phyloP scores from a whole-genome alignment of 305 asterid species.

The Stenogyne calaminthoides region DNA sequence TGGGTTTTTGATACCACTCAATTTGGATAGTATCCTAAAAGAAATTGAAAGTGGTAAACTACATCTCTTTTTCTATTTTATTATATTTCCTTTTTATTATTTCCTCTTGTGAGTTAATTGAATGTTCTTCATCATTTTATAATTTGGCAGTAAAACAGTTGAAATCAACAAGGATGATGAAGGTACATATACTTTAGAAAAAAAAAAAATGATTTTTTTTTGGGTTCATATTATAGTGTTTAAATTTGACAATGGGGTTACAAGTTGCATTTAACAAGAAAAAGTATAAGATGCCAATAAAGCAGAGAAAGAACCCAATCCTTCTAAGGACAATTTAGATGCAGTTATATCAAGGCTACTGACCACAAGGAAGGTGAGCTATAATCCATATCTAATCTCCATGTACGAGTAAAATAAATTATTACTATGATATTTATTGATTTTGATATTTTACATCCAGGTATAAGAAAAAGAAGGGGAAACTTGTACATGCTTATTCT shows the following conservation, averaged over 20 bases:
- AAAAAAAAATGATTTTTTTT: conserved; percentile 15
- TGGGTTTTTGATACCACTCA: conserved; percentile 99
- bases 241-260: conserved; percentile 12
- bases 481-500: conserved; percentile 74
- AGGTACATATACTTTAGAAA: conserved; percentile 42
- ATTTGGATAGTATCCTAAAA: conserved; percentile 89
- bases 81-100: background rate
- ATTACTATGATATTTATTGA: background rate
- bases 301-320: conserved; percentile 29
- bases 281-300: conserved; percentile 40
- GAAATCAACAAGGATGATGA: conserved; percentile 49
- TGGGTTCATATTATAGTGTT: background rate
- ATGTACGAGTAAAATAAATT: background rate
- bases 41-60: conserved; percentile 85
- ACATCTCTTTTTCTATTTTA: background rate
- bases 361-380: conserved; percentile 90
- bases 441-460: conserved; percentile 39
- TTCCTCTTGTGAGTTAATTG: background rate
- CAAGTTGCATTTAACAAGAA: conserved; percentile 38
- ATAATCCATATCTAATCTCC: background rate
- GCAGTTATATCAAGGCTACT: conserved; percentile 57
- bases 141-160: conserved; percentile 62
- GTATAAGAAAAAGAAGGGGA: conserved; percentile 84
- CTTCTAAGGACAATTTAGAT: conserved; percentile 36
- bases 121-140: conserved; percentile 2